Evolutionary conservation across 1,139 yeast species (phyloP), one percentile per base, ranked within the genome.

Genomic region (Magnusiomyces suaveolens): DNA sequence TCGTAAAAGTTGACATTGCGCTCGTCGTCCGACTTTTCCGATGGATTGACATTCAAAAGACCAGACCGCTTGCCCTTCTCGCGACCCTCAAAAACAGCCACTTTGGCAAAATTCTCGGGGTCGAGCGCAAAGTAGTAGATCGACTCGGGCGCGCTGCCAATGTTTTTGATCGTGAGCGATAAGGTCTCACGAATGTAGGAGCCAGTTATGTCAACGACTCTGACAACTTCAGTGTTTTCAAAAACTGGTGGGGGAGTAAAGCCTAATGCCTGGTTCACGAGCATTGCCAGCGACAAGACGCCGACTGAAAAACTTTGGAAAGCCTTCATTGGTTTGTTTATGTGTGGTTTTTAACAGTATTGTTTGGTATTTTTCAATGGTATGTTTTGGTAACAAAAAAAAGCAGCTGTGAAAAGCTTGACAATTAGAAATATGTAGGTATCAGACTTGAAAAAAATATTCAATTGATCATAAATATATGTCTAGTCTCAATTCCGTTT

Each of bases 151-250:
- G 71, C 69, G 4, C 69, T 58, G 44, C 78, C 88, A 47, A 76
- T 70, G 71, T 90, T 92, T 63, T 72, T 79, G 54, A 82, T 75
- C 52, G 74, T 77, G 52, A 89, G 64, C 39, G 77, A 69, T 54
- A 78, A 72, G n/a, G 80, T 73, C 66, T 87, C 95, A 61, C 80
- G 81, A 54, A 82, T 76, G 66, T 84, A 90, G 6, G 90, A 72
- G 61, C 80, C 80, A 38, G 79, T 67, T 54, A 89, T 75, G 64
- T 89, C 96, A 47, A 88, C 64, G 14, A 64, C 62, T 48, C 69
- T 69, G 23, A 60, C 43, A 43, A 67, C 56, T 32, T 68, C 60
- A 46, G 60, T 54, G 57, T 70, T 69, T 56, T 65, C 67, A 56
- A 70, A 66, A n/a, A 43, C 54, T 10, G 36, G 53, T 24, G 52